Conservation (phyloP, 2,329 filamentous ascomycete species). For the Dactylellina drechsleri region DNA sequence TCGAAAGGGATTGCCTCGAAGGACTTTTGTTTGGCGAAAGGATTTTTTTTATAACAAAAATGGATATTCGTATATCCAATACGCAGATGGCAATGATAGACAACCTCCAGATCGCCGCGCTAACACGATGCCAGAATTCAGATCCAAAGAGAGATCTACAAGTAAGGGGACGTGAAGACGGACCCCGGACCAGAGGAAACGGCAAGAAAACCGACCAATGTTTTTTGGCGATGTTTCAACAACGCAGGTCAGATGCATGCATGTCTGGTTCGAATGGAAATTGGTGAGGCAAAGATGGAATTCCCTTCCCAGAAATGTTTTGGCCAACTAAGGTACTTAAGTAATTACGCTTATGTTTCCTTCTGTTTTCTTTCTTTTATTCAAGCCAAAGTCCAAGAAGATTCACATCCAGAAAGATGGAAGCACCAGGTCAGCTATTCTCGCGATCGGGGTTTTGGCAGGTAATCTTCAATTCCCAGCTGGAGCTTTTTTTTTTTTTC, state of each 20-base stretch:
- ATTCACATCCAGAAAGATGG: conserved; percentile 27
- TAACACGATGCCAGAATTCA: conserved; percentile 30
- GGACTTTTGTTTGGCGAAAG: not conserved
- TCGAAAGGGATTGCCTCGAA: no score
- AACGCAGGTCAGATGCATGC: conserved; percentile 39
- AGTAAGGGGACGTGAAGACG: conserved; percentile 7
- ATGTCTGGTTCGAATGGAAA: conserved; percentile 2
- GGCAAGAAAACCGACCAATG: conserved; percentile 29
- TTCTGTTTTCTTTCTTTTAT: no score
- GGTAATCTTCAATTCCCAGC: conserved; percentile 41
- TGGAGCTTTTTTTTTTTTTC: conserved; percentile 16
- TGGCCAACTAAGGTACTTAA: no score
- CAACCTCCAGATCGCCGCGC: conserved; percentile 29
- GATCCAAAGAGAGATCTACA: conserved; percentile 20
- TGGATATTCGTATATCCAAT: conserved; percentile 11
- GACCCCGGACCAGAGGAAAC: conserved; percentile 1
- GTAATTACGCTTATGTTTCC: no score
- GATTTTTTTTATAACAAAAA: not conserved
- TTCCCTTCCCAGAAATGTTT: not conserved
- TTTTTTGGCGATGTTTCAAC: conserved; percentile 49
- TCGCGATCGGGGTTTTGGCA: conserved; percentile 48
- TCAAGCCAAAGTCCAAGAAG: not conserved
- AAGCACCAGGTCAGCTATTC: conserved; percentile 24
- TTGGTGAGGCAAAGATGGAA: conserved; percentile 1
- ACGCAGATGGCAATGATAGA: conserved; percentile 22